Evolutionary conservation across 2,329 filamentous ascomycete genomes (phyloP).

Genomic region (Neofusicoccum laricinum): DNA sequence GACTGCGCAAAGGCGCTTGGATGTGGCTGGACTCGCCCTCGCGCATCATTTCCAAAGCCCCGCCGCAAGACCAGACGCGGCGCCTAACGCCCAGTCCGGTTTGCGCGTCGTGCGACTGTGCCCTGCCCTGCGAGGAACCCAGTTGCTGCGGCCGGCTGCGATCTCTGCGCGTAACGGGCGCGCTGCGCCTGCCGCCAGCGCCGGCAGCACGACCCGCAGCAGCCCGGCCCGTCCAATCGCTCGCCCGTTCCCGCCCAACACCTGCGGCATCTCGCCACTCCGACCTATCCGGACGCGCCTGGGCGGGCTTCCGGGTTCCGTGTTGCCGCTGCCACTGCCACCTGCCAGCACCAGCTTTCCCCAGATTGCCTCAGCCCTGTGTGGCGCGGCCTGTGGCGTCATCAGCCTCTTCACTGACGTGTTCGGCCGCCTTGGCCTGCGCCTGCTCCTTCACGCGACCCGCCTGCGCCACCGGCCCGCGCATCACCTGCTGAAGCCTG

Average conservation of each 20-base stretch:
- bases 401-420: conserved; percentile 8
- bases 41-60: not conserved
- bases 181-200: not conserved
- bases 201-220: not conserved
- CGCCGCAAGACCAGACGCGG: not conserved
- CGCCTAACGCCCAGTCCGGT: not conserved
- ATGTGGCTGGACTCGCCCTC: conserved; percentile 4
- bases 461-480: not conserved
- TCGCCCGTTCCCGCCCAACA: not conserved
- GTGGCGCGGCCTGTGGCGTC: not conserved
- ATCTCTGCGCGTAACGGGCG: not conserved
- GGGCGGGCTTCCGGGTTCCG: not conserved
- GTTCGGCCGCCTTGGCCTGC: not conserved
- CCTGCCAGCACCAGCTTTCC: not conserved
- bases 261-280: not conserved
- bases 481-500: not conserved
- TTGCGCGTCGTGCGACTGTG: conserved; percentile 4
- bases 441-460: not conserved
- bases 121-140: not conserved
- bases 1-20: not conserved
- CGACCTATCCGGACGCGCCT: not conserved
- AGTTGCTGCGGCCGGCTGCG: not conserved
- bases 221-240: not conserved
- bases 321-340: not conserved
- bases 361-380: conserved; percentile 5